Evolutionary conservation across 768 basidiomycete species (phyloP), one percentile per base, ranked within the genome.

Genomic region (Serpula lacrymans): DNA sequence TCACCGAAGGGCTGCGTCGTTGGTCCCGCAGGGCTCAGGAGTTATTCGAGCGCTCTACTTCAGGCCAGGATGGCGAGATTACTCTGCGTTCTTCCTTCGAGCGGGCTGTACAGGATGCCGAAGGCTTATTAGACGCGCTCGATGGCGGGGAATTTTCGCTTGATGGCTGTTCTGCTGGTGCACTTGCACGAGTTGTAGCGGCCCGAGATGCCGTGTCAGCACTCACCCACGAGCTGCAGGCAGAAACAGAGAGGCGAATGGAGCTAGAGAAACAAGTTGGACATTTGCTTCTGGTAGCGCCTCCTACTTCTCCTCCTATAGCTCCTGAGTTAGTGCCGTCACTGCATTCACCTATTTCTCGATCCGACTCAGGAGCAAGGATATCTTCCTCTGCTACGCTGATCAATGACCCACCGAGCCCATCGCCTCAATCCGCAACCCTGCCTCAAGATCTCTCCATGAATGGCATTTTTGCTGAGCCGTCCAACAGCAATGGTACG

Each of bases 21-120:
- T 85, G 80, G 80, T 62, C 78, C 6, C 62, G 74, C 34, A 64
- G 71, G 9, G 70, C 72, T 8, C 67, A 69, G 25, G 78, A 84
- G 49, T 50, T 55, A 4, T 45, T 68, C 8, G 48, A 45, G 10
- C 58, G 55, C 16, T 7, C 48, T 6, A 26, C 21, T n/a, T 28
- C 25, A 34, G 34, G 37, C 29, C 30, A 47, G 21, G 13, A 31
- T 5, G 27, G 25, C 17, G 27, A 29, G 9, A n/a, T 29, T 29
- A 29, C 27, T 41, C 29, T 24, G 24, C 39, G 13, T 50, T 46
- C 52, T 2, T 43, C 58, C 2, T 64, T 72, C 11, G 55, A 62
- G 17, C 58, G 55, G 18, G 53, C 58, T 11, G 43, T 71, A 21
- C 38, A 42, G n/a, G 67, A 65, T 27, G 66, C 66, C 9, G 64